Percentiles rank a stretch among this genome's conserved stretches.
Evolutionary conservation across 208 protist genomes (phyloP).

Genomic region (Acanthamoeba lenticulata): DNA sequence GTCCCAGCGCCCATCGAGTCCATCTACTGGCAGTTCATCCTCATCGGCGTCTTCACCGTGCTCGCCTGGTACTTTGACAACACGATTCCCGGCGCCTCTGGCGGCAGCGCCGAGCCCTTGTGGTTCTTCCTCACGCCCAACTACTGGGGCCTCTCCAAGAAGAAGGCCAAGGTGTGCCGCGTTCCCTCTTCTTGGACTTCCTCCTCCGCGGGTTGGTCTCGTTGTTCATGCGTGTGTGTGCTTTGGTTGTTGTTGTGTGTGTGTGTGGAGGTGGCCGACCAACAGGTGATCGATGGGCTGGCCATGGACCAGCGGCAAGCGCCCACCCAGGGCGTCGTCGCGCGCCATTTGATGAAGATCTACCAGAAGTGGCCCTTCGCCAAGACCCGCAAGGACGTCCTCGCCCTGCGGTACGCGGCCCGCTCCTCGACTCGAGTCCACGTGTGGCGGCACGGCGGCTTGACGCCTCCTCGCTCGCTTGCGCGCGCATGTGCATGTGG

Average conservation of each 20-base stretch:
- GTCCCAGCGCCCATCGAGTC: constrained; percentile 32
- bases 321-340: neutral
- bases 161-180: neutral
- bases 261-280: too few species aligned
- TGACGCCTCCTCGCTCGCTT: neutral
- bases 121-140: constrained; percentile 74
- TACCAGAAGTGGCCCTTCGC: constrained; percentile 36
- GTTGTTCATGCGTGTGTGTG: neutral
- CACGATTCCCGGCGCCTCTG: constrained; percentile 7
- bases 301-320: neutral
- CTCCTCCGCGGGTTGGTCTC: too few species aligned
- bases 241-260: too few species aligned
- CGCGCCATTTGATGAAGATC: constrained; percentile 33
- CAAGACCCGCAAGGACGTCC: constrained; percentile 12
- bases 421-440: too few species aligned
- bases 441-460: too few species aligned
- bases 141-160: constrained; percentile 74
- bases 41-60: constrained; percentile 45
- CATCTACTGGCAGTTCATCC: constrained; percentile 31
- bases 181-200: too few species aligned
- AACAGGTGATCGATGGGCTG: neutral
- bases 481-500: neutral
- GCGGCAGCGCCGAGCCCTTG: constrained; percentile 65
- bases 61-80: constrained; percentile 64
- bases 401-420: neutral